Base-by-base conservation (phyloP, 2,329 filamentous ascomycete species). In the Colletotrichum sp. region DNA sequence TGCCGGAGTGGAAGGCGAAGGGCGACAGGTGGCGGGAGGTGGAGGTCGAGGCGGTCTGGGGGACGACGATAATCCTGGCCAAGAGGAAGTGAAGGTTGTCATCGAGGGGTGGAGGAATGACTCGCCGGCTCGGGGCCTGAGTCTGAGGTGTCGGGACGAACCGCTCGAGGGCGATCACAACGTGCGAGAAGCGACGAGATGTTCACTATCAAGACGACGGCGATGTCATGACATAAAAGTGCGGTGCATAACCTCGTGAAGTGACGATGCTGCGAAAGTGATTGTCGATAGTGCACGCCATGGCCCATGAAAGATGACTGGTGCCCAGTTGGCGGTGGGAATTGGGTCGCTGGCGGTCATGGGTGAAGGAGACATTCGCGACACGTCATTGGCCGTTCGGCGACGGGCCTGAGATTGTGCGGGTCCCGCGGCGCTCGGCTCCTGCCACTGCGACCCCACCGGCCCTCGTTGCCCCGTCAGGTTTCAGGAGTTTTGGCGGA, bases 31-130 rank as follows among this genome's bases (percentile, higher is more conserved):
- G 91, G 89, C 85, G 85, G 75, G 87, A 92, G 67, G 83, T 87
- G 60, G 86, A 90, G 78, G 87, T 92, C 12, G 88, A 90, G 75
- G 87, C 87, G 67, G 90, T 93, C 78, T 93, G 92, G 92, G 92
- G 91, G 0, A 92, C 88, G 75, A 89, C 88, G 52, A 84, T 93
- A 65, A 80, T 93, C 58, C 84, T 93, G 85, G 90, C 90, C 18
- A 88, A 87, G 81, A 87, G 85, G 78, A 83, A 80, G 67, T 84
- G 77, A 77, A 65, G 34, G 34, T 15, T 64, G 21, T 58, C 55
- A 34, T 32, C n/a, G 32, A 34, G 6, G 38, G 48, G 28, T 61
- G 24, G 28, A 43, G 26, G 13, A 61, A 73, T 75, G 69, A 73
- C 73, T 73, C 73, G 70, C 38, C 26, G 55, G 24, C 63, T 30